Percentiles rank a stretch among this genome's conserved stretches.
These are phyloP conservation scores for Penicillium salamii DNA, from an alignment of 495 filamentous ascomycete genomes.

Conservation along the genomic window DNA sequence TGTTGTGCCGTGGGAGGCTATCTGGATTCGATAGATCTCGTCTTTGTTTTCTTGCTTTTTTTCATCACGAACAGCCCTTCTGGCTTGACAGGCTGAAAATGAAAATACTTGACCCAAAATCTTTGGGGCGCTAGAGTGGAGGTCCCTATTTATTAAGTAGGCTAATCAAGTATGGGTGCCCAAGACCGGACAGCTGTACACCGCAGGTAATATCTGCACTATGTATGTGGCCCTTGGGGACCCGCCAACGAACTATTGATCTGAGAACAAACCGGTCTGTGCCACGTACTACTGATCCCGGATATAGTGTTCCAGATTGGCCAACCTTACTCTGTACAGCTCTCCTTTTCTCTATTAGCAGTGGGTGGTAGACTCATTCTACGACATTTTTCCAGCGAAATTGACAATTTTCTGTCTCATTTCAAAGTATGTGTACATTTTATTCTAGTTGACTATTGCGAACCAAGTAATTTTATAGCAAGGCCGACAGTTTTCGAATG, in stretches of 20 bases:
- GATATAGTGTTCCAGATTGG: too few species aligned
- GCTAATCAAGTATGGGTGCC: conserved; percentile 18
- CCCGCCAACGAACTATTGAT: neutral
- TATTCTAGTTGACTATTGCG: neutral
- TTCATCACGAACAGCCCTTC: conserved; percentile 5
- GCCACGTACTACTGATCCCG: too few species aligned
- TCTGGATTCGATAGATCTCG: conserved; percentile 5
- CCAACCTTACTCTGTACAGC: too few species aligned
- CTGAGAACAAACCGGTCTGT: neutral
- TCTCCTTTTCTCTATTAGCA: too few species aligned
- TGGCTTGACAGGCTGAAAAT: neutral
- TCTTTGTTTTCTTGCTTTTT: too few species aligned
- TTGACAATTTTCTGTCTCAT: too few species aligned
- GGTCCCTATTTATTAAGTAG: neutral
- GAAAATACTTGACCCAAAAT: neutral
- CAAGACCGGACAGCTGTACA: conserved; percentile 2
- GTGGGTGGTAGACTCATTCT: too few species aligned
- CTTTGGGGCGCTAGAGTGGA: neutral
- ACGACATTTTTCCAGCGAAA: too few species aligned
- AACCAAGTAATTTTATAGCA: neutral
- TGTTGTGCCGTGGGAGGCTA: conserved; percentile 15
- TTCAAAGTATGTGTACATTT: conserved; percentile 8
- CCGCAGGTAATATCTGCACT: neutral
- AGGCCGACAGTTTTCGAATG: neutral
- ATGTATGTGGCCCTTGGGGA: neutral